Conservation (phyloP, 2,329 filamentous ascomycete genomes). For the Zalaria sp. region DNA sequence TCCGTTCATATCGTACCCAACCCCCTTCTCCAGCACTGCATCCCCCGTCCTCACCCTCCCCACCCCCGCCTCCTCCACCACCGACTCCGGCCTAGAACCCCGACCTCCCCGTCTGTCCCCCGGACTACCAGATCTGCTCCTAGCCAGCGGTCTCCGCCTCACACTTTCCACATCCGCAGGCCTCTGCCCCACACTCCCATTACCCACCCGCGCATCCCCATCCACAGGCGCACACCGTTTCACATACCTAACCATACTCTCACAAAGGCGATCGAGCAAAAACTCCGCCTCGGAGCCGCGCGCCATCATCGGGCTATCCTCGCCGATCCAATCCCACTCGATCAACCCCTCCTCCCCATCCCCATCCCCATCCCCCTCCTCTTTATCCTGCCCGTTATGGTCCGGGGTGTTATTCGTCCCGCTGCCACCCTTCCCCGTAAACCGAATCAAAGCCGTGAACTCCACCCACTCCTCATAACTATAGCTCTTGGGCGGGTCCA, state of each 20-base stretch:
- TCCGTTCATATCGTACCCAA: background rate
- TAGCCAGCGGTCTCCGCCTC: background rate
- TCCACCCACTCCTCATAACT: slow-evolving; percentile 77
- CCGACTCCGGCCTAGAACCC: too few species aligned
- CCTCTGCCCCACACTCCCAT: background rate
- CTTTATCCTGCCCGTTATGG: slow-evolving; percentile 7
- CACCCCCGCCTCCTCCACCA: too few species aligned
- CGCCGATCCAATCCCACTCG: slow-evolving; percentile 61
- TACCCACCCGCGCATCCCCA: background rate
- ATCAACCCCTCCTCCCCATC: slow-evolving; percentile 45
- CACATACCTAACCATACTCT: slow-evolving; percentile 42
- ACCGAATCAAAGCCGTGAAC: slow-evolving; percentile 61
- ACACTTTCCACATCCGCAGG: background rate
- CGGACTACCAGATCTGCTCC: too few species aligned
- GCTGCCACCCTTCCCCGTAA: too few species aligned
- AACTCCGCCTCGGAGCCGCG: slow-evolving; percentile 51
- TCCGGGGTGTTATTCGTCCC: too few species aligned
- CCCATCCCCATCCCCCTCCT: slow-evolving; percentile 23
- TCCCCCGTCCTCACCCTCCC: background rate
- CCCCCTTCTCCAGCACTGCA: background rate
- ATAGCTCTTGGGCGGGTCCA: slow-evolving; percentile 49
- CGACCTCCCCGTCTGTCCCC: too few species aligned
- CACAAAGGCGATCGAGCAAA: slow-evolving; percentile 50
- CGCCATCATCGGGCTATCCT: slow-evolving; percentile 52
- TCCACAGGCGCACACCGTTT: slow-evolving; percentile 5